These are phyloP conservation scores for Oryza coarctata DNA, from an alignment of 176 grass and related monocot genomes.

Conservation along the genomic window DNA sequence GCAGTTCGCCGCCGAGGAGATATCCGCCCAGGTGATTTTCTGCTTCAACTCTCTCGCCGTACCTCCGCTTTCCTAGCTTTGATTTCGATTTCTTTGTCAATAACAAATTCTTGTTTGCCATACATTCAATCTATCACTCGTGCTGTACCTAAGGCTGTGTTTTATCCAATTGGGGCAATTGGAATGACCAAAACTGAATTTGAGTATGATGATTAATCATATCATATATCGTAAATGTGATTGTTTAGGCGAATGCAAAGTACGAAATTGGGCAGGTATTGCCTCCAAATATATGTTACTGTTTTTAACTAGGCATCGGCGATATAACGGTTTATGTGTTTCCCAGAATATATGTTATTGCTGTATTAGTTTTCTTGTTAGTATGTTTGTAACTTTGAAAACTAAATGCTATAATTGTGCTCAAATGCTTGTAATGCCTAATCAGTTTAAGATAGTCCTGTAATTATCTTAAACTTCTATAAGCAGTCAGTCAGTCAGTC, in stretches of 20 bases:
- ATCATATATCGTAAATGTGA: background rate
- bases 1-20: conserved; percentile 93
- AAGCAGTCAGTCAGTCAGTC: background rate
- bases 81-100: background rate
- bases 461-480: background rate
- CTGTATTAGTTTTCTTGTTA: background rate
- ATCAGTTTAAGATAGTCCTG: conserved; percentile 3
- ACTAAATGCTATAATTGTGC: background rate
- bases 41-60: too few relatives aligned
- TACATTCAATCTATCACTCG: background rate
- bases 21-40: conserved; percentile 79
- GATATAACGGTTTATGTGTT: background rate
- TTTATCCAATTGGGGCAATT: background rate
- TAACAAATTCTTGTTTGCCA: background rate
- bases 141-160: background rate
- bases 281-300: background rate
- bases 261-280: background rate
- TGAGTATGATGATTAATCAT: background rate
- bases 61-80: background rate
- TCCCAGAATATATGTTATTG: too few relatives aligned
- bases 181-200: background rate
- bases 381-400: background rate
- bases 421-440: background rate
- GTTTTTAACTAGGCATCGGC: background rate
- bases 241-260: background rate